Conservation (phyloP, 306 rosid genomes). For the Prinsepia uniflora region DNA sequence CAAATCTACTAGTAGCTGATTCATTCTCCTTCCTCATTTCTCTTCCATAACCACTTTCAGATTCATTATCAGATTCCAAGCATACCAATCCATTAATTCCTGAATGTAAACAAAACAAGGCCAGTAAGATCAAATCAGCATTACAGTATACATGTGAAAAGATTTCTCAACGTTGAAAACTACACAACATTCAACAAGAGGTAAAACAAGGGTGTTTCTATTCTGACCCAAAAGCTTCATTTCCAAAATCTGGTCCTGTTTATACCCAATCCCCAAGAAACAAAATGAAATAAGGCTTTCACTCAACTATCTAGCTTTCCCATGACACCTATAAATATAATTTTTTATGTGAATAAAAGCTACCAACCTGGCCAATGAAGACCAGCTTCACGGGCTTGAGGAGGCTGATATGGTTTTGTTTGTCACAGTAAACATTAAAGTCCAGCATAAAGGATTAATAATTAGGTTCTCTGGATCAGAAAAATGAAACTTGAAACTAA, state of each 20-base stretch:
- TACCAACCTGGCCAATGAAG: not conserved
- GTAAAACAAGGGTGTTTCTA: not conserved
- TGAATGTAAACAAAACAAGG: slow-evolving; percentile 23
- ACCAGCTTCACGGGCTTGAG: not conserved
- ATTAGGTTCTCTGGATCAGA: too few relatives aligned
- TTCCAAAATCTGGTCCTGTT: not conserved
- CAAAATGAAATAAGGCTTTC: not conserved
- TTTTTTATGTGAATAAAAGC: too few relatives aligned
- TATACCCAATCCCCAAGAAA: too few relatives aligned
- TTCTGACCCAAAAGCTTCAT: not conserved
- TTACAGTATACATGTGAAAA: not conserved
- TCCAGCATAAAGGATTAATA: too few relatives aligned
- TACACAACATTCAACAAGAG: not conserved
- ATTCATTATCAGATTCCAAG: slow-evolving; percentile 84
- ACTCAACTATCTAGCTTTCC: not conserved
- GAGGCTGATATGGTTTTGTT: not conserved
- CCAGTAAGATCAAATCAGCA: slow-evolving; percentile 6
- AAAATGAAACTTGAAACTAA: too few relatives aligned
- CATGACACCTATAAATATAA: too few relatives aligned
- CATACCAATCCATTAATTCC: slow-evolving; percentile 67
- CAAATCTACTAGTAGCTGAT: slow-evolving; percentile 17
- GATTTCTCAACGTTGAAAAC: not conserved
- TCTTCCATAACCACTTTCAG: slow-evolving; percentile 37
- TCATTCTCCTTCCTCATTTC: slow-evolving; percentile 32
- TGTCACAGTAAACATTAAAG: too few relatives aligned